Percentiles rank a stretch among this genome's conserved stretches.
Evolutionary conservation across 129 eudicot species (phyloP).

Genomic region (Centella asiatica): DNA sequence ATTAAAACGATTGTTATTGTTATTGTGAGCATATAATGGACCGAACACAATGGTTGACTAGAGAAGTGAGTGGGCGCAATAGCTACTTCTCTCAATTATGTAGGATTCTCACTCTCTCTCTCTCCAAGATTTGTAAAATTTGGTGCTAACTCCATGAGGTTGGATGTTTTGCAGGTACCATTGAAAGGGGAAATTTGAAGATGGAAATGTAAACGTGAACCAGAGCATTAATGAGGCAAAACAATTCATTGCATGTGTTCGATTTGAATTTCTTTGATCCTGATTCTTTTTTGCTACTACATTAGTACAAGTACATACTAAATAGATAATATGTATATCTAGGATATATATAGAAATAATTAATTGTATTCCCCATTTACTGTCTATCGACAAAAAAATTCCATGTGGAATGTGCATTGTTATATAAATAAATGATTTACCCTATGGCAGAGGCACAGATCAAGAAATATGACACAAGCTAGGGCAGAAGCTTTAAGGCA

Average conservation of each 20-base stretch:
- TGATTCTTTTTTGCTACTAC: conserved; percentile 23
- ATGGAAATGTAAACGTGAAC: conserved; percentile 61
- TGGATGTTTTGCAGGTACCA: conserved; percentile 32
- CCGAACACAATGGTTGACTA: neutral
- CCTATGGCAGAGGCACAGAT: too few species aligned
- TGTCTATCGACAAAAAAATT: too few species aligned
- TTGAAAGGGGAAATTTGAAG: conserved; percentile 45
- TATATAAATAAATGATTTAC: too few species aligned
- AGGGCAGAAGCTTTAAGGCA: too few species aligned
- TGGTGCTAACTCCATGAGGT: conserved; percentile 5
- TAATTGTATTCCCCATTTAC: too few species aligned
- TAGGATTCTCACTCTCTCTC: too few species aligned
- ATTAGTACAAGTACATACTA: conserved; percentile 32
- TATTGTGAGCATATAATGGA: too few species aligned
- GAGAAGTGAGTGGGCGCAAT: neutral
- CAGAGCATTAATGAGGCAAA: conserved; percentile 17
- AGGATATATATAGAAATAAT: conserved; percentile 20
- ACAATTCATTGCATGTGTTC: conserved; percentile 15
- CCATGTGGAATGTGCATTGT: too few species aligned
- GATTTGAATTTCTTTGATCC: conserved; percentile 22
- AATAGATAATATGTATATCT: too few species aligned
- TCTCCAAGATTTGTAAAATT: too few species aligned
- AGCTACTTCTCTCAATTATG: neutral
- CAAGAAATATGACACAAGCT: too few species aligned
- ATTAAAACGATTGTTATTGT: too few species aligned